These are phyloP conservation scores for Aspergillus novofumigatus DNA, from an alignment of 2,329 filamentous ascomycete species.

Conservation along the genomic window DNA sequence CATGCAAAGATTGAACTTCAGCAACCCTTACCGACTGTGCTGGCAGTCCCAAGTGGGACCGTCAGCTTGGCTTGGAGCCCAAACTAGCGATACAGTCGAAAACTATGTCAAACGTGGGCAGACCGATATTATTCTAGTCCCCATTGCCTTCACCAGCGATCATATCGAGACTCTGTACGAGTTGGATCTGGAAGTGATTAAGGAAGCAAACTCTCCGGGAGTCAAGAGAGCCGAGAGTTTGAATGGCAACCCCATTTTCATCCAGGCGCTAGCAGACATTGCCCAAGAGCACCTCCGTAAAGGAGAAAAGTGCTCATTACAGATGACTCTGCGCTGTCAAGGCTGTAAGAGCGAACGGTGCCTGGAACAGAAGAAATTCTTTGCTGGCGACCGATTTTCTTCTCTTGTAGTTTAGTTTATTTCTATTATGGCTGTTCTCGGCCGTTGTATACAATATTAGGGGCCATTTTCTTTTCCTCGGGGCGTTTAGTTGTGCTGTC, in stretches of 20 bases:
- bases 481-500: not conserved
- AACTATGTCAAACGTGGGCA: conserved; percentile 87
- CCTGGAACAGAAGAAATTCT: conserved; percentile 66
- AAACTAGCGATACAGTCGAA: conserved; percentile 83
- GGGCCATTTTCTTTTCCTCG: not conserved
- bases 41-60: conserved; percentile 99
- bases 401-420: conserved; percentile 30
- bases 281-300: conserved; percentile 73
- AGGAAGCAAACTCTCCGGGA: conserved; percentile 69
- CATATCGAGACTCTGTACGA: conserved; percentile 98
- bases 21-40: conserved; percentile 86
- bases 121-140: conserved; percentile 84
- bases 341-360: conserved; percentile 89
- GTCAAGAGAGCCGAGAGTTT: conserved; percentile 89
- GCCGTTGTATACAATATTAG: not conserved
- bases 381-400: conserved; percentile 43
- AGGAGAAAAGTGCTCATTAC: conserved; percentile 67
- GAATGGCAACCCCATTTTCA: conserved; percentile 88
- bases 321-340: conserved; percentile 89
- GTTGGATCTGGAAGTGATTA: conserved; percentile 90
- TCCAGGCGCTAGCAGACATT: conserved; percentile 81
- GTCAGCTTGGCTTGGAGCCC: conserved; percentile 89
- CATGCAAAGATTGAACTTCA: conserved; percentile 85
- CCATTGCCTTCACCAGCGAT: conserved; percentile 97
- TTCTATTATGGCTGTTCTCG: not conserved